These are phyloP conservation scores for Trifolium pratense DNA, from an alignment of 306 rosid species.

Conservation along the genomic window DNA sequence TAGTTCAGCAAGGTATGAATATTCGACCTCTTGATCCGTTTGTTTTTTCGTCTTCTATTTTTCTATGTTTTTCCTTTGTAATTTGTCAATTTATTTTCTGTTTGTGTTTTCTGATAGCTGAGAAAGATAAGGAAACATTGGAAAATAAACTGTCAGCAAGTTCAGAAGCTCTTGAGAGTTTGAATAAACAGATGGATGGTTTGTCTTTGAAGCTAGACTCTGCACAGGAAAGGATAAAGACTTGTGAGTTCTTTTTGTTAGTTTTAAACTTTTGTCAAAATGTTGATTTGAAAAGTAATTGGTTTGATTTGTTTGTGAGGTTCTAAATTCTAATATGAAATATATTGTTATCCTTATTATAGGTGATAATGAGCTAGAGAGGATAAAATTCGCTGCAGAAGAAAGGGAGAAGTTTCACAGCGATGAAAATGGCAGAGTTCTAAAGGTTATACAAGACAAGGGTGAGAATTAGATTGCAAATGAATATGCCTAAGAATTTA, in stretches of 20 bases:
- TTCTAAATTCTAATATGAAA: conserved; percentile 26
- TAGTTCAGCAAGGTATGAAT: conserved; percentile 77
- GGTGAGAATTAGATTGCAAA: conserved; percentile 51
- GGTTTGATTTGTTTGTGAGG: conserved; percentile 31
- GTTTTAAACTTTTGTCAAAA: conserved; percentile 11
- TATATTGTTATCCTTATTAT: conserved; percentile 42
- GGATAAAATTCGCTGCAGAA: conserved; percentile 59
- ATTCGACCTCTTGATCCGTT: conserved; percentile 16
- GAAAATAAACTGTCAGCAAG: conserved; percentile 70
- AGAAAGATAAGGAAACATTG: conserved; percentile 72
- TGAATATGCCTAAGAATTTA: conserved; percentile 27
- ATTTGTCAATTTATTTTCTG: not conserved
- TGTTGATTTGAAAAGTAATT: conserved; percentile 12
- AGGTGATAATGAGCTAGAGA: conserved; percentile 74
- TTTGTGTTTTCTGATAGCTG: conserved; percentile 54
- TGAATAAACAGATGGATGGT: conserved; percentile 73
- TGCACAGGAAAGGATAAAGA: conserved; percentile 64
- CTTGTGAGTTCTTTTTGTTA: conserved; percentile 53
- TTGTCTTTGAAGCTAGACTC: conserved; percentile 68
- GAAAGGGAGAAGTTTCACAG: conserved; percentile 59
- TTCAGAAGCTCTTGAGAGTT: conserved; percentile 65
- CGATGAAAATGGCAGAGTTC: conserved; percentile 61
- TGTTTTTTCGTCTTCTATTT: not conserved
- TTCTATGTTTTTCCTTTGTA: not conserved
- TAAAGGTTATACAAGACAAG: conserved; percentile 65